phyloP scores from a whole-genome alignment of 345 rosid species.

The Raphanus sativus region DNA sequence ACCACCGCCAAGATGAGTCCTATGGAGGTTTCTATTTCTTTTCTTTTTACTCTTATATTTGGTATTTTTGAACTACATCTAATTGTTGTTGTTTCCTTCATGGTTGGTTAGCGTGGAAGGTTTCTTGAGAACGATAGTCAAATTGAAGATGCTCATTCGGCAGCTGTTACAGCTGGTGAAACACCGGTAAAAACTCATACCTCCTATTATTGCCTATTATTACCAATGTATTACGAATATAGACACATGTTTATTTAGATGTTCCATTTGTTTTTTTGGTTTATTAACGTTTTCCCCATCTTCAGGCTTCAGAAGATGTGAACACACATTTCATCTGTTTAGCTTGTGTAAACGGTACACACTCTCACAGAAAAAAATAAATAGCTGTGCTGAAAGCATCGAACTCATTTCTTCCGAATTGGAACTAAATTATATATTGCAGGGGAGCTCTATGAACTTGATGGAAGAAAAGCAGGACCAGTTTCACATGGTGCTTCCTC shows the following conservation, averaged over 20 bases:
- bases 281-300: not conserved
- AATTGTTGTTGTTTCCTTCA: not conserved
- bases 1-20: conserved; percentile 80
- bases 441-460: conserved; percentile 91
- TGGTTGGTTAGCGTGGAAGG: conserved; percentile 56
- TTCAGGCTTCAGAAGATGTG: conserved; percentile 67
- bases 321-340: conserved; percentile 86
- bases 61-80: not conserved
- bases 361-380: not conserved
- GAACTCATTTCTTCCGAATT: not conserved
- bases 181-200: conserved; percentile 52
- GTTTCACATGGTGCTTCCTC: conserved; percentile 75
- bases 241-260: not conserved
- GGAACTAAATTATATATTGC: not conserved
- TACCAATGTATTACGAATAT: not conserved
- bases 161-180: conserved; percentile 86
- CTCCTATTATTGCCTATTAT: not conserved
- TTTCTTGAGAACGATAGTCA: conserved; percentile 78
- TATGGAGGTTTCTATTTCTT: conserved; percentile 48
- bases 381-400: not conserved
- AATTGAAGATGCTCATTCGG: conserved; percentile 87
- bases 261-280: not conserved
- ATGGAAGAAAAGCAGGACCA: conserved; percentile 85
- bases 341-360: conserved; percentile 68
- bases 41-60: not conserved